Conservation (phyloP, 176 grass and related monocot species). For the Eleusine coracana region DNA sequence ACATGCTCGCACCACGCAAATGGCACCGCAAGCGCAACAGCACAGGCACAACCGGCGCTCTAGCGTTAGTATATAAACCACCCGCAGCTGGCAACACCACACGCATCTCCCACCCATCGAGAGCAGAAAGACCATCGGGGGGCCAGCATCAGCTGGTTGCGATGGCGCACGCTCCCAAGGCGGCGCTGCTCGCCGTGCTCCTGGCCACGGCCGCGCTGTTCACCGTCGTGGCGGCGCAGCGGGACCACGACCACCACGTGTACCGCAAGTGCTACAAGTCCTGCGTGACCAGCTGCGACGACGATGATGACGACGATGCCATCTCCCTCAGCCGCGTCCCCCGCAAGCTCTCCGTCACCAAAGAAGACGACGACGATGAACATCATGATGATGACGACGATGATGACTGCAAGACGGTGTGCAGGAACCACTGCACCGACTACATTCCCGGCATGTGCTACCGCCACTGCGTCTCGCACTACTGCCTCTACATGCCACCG, state of each 20-base stretch:
- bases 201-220: constrained; percentile 20
- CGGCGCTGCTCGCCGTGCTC: constrained; percentile 14
- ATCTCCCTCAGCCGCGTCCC: background rate
- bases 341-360: background rate
- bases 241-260: constrained; percentile 14
- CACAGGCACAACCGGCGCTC: background rate
- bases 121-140: background rate
- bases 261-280: constrained; percentile 36
- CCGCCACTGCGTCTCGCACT: background rate
- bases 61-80: background rate
- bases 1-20: background rate
- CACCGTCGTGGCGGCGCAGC: background rate
- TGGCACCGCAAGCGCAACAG: background rate
- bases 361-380: background rate
- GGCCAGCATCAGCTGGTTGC: background rate
- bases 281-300: constrained; percentile 26
- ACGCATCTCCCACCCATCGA: background rate
- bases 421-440: constrained; percentile 13
- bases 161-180: constrained; percentile 11
- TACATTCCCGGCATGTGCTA: constrained; percentile 29
- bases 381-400: background rate
- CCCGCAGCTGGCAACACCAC: background rate
- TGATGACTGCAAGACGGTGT: background rate
- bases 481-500: constrained; percentile 1
- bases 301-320: background rate